Conservation (phyloP, 163 green algal species). For the Scenedesmus sp. region DNA sequence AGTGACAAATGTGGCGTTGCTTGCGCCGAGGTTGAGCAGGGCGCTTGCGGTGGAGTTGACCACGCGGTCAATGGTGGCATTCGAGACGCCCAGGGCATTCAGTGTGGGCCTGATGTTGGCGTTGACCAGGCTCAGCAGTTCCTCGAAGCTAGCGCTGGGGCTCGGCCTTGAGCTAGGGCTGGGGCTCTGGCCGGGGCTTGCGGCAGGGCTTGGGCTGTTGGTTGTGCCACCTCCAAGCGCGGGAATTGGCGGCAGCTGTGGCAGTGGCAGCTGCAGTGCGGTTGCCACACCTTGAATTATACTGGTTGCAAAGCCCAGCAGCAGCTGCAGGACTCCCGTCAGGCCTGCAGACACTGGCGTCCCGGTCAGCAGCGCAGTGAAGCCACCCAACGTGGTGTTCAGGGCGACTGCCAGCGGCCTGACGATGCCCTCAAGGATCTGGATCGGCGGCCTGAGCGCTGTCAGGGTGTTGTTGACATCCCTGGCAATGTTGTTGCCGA, state of each 20-base stretch:
- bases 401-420: background rate
- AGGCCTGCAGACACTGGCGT: background rate
- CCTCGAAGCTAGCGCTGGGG: background rate
- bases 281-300: background rate
- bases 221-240: background rate
- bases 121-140: background rate
- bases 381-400: background rate
- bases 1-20: background rate
- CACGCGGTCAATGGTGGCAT: background rate
- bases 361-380: background rate
- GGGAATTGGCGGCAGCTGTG: background rate
- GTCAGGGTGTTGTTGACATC: background rate
- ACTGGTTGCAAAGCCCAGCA: background rate
- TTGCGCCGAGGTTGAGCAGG: background rate
- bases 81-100: background rate
- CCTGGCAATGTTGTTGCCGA: background rate
- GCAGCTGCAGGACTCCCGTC: background rate
- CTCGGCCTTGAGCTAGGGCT: background rate
- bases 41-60: background rate
- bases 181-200: background rate
- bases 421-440: conserved; percentile 13
- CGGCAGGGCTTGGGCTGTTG: background rate
- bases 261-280: conserved; percentile 12
- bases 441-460: background rate
- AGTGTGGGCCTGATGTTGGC: background rate